Conservation (phyloP, 352 stramenopile species). For the Pythium folliculosum region DNA sequence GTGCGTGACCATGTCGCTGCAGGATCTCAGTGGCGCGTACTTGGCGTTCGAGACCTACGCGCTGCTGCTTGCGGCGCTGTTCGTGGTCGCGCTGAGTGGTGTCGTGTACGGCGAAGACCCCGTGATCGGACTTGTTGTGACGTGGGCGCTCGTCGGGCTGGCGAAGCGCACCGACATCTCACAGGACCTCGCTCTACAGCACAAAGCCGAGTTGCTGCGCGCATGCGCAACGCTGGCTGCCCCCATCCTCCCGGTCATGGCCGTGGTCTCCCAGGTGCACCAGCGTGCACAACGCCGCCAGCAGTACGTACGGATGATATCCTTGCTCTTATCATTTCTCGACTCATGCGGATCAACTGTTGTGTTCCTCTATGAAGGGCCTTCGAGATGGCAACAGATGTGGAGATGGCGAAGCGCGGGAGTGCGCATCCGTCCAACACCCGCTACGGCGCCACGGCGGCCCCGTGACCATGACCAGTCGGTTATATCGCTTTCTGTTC, state of each 20-base stretch:
- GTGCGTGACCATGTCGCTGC: conserved; percentile 51
- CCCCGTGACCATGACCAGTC: conserved; percentile 11
- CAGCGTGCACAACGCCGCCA: background rate
- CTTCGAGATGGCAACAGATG: background rate
- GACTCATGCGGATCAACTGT: too few species aligned
- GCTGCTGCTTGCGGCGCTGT: conserved; percentile 38
- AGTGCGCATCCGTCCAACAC: conserved; percentile 11
- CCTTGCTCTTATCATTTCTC: too few species aligned
- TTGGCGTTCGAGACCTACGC: conserved; percentile 49
- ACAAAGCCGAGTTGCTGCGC: conserved; percentile 48
- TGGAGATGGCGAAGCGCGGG: conserved; percentile 19
- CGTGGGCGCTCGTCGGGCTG: conserved; percentile 53
- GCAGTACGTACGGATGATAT: background rate
- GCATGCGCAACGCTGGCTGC: conserved; percentile 37
- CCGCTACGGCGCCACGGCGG: conserved; percentile 16
- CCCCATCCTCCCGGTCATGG: conserved; percentile 10
- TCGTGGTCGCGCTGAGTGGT: conserved; percentile 44
- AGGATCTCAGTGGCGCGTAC: conserved; percentile 39
- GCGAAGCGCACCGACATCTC: conserved; percentile 39
- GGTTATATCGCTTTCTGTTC: conserved; percentile 4
- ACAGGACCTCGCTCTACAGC: conserved; percentile 7
- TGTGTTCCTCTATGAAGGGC: background rate
- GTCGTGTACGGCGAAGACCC: conserved; percentile 54
- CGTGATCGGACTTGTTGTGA: conserved; percentile 52
- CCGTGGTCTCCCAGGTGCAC: background rate